Conservation (phyloP, 495 filamentous ascomycete species). For the Penicillium paradoxum region DNA sequence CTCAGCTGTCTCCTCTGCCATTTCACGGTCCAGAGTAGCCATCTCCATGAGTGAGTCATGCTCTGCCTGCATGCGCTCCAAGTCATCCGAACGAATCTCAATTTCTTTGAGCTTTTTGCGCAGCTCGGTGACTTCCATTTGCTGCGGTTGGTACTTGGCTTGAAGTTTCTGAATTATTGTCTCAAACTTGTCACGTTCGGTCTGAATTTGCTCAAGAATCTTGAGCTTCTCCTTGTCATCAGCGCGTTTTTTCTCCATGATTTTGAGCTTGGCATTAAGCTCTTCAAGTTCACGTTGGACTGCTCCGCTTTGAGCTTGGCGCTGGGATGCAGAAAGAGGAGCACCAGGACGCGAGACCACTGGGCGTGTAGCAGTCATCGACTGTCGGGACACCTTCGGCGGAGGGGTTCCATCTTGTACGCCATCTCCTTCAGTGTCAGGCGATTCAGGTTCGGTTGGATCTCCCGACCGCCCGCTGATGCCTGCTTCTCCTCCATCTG, state of each 20-base stretch:
- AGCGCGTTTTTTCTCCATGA: conserved; percentile 74
- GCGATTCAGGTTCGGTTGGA: conserved; percentile 24
- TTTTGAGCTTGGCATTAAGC: conserved; percentile 68
- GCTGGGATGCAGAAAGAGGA: conserved; percentile 25
- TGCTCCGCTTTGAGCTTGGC: conserved; percentile 31
- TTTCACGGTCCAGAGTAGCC: conserved; percentile 84
- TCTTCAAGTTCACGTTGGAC: conserved; percentile 68
- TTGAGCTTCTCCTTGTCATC: conserved; percentile 90
- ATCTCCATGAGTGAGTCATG: conserved; percentile 83
- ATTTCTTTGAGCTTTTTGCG: conserved; percentile 73
- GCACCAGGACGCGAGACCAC: conserved; percentile 22
- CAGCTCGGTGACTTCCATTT: conserved; percentile 72
- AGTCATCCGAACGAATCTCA: conserved; percentile 58
- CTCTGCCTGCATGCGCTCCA: conserved; percentile 72
- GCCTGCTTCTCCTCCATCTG: conserved; percentile 27
- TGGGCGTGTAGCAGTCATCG: conserved; percentile 23
- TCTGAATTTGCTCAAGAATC: conserved; percentile 65
- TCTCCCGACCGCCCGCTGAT: conserved; percentile 30
- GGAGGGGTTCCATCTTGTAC: conserved; percentile 15
- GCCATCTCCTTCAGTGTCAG: conserved; percentile 22
- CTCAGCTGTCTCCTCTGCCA: conserved; percentile 92
- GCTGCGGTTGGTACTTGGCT: conserved; percentile 80
- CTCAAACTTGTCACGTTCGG: conserved; percentile 82
- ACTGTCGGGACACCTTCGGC: conserved; percentile 31
- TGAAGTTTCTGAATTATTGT: conserved; percentile 87